phyloP scores from a whole-genome alignment of 2,329 filamentous ascomycete genomes.

The Sarocladium kiliense region DNA sequence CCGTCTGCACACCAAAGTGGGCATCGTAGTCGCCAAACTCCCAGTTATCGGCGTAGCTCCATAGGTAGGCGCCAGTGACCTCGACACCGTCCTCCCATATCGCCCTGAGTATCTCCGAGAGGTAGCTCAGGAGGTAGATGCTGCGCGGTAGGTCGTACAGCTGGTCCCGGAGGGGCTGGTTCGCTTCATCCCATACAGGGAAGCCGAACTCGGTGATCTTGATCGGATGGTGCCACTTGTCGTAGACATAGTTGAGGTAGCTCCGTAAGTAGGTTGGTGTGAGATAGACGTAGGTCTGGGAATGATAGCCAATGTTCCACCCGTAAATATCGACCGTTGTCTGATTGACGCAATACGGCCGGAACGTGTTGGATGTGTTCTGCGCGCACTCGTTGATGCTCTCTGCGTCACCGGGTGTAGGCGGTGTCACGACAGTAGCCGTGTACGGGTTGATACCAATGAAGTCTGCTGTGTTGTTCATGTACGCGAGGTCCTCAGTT shows the following conservation, averaged over 20 bases:
- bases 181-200: constrained; percentile 42
- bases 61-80: constrained; percentile 48
- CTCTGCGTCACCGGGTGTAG: constrained; percentile 23
- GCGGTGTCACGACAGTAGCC: constrained; percentile 45
- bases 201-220: constrained; percentile 53
- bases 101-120: constrained; percentile 49
- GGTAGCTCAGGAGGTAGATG: constrained; percentile 48
- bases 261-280: constrained; percentile 53
- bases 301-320: constrained; percentile 55
- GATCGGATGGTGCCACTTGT: constrained; percentile 47
- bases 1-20: constrained; percentile 52
- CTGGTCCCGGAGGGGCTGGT: constrained; percentile 40
- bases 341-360: constrained; percentile 48
- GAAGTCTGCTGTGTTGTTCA: constrained; percentile 48
- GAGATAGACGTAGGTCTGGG: constrained; percentile 51
- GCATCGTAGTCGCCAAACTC: constrained; percentile 40
- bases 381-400: constrained; percentile 43
- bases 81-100: constrained; percentile 52
- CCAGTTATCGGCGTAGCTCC: constrained; percentile 49
- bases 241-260: constrained; percentile 53
- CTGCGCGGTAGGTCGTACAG: constrained; percentile 48
- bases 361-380: constrained; percentile 37
- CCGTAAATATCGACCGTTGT: constrained; percentile 40
- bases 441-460: constrained; percentile 56
- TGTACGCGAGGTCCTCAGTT: constrained; percentile 39